Base-by-base conservation (phyloP, 225 moss, liverwort and hornwort genomes). In the Antitrichia curtipendula region DNA sequence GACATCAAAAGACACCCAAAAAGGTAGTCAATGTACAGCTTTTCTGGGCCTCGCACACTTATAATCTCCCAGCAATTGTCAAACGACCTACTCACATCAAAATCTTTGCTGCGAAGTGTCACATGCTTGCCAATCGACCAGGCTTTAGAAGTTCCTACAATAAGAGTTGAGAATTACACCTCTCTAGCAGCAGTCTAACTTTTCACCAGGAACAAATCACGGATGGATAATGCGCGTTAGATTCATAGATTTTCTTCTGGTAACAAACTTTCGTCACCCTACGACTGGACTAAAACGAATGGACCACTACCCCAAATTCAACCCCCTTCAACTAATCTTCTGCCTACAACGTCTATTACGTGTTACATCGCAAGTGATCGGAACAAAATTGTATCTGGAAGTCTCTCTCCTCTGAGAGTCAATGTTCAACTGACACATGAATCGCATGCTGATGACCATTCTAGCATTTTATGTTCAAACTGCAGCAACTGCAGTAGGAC, bases 331-430 rank as follows among this genome's bases (percentile, higher is more conserved):
- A 53, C 85, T 87, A 85, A 82, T 87, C 83, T 85, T 69, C 86
- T 76, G 85, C 79, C 88, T 80, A 49, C 74, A 70, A 54, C 71
- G 76, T 70, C 87, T 91, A 83, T 70, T 86, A 86, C 88, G 90
- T 79, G 88, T 82, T 90, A 89, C 88, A 92, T 85, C 80, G 87
- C 84, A 78, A 84, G 86, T 73, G 68, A 77, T 72, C 81, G 77
- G 86, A 90, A 87, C 89, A 86, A 90, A 93, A 89, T 88, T 90
- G 93, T 82, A 89, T 85, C 87, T 85, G 75, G 29, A 73, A 85
- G 85, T 85, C 82, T 80, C 88, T 83, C 71, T 71, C 88, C 52
- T 74, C 88, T 58, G 78, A 86, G 78, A 88, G 86, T 75, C 49
- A 76, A 71, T 60, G 73, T 85, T 83, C 64, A 79, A 90, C 82